A percentile compares a stretch with the other conserved stretches of the same genome.
Evolutionary conservation across 805 yeast species (phyloP).

Genomic region (Maudiozyma saulgeensis): DNA sequence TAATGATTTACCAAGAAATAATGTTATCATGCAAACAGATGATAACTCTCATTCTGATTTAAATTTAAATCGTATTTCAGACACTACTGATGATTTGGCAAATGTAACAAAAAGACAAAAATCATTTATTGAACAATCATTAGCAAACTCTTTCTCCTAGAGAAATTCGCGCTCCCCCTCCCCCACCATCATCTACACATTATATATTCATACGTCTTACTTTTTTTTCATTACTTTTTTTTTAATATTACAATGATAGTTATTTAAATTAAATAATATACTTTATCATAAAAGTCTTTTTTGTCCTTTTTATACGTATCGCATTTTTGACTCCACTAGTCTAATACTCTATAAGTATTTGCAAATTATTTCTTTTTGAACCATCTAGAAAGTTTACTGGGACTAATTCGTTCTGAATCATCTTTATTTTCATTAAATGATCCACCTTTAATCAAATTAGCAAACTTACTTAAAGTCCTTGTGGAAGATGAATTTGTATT

Average conservation of each 20-base stretch:
- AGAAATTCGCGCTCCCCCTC: no score
- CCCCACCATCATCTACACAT: background rate
- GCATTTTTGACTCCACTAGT: background rate
- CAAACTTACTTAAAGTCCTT: background rate
- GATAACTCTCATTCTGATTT: conserved; percentile 4
- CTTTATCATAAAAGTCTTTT: background rate
- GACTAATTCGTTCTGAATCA: background rate
- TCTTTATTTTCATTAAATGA: background rate
- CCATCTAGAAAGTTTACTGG: conserved; percentile 4
- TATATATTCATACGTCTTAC: background rate
- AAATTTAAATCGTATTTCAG: background rate
- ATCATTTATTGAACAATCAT: conserved; percentile 17
- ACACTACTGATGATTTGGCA: background rate
- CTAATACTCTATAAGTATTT: background rate
- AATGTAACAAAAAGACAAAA: conserved; percentile 9
- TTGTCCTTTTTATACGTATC: background rate
- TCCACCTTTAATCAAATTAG: background rate
- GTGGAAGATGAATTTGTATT: background rate
- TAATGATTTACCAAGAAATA: background rate
- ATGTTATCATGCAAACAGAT: background rate
- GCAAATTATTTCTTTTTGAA: conserved; percentile 2
- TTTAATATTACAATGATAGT: background rate
- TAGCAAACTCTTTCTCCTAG: conserved; percentile 14
- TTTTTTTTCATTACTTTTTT: background rate
- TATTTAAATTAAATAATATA: background rate